Evolutionary conservation across 768 basidiomycete genomes (phyloP), one percentile per base, ranked within the genome.

Genomic region (Rhodotorula taiwanensis): DNA sequence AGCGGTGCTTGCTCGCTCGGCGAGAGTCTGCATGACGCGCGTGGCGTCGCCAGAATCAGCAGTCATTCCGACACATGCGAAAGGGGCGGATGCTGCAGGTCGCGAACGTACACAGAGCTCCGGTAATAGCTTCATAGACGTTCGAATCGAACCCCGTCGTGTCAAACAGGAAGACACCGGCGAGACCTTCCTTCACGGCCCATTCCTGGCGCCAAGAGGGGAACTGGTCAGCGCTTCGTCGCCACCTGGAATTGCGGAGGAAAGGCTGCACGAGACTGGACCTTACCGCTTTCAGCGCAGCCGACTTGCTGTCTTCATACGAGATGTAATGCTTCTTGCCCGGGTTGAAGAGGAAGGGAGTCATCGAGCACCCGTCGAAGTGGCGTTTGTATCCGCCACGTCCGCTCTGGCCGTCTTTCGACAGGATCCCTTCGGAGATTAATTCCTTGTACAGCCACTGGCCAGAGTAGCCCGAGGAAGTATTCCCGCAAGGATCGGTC

Each of bases 341-440:
- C 8, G 52, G 30, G 59, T 64, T 61, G 62, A 64, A 68, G 23
- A 68, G 62, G 59, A 64, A 69, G 4, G 67, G 67, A 3, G 67
- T 62, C 52, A 52, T 30, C 1, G 67, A 51, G 60, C 67, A 69
- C 14, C 14, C 13, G 49, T 69, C 67, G 23, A n/a, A 69, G 49
- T 43, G 33, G 16, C 67, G 55, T 25, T 20, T 36, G 56, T 47
- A 69, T 20, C 67, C 67, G 5, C n/a, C 43, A 3, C 21, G 9
- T 7, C 67, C 67, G 4, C 49, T 55, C 5, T 15, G 10, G 28
- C 56, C 67, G 39, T 64, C 52, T 5, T n/a, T 15, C 14, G 34
- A 47, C 34, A 69, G 49, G 43, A 58, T 62, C 5, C 60, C 62
- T 0, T 59, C 15, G 9, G 28, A 21, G 44, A 69, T 55, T 8